A percentile compares a stretch with the other conserved stretches of the same genome.
Evolutionary conservation across 1,139 yeast species (phyloP).

Genomic region (Diutina rugosa): DNA sequence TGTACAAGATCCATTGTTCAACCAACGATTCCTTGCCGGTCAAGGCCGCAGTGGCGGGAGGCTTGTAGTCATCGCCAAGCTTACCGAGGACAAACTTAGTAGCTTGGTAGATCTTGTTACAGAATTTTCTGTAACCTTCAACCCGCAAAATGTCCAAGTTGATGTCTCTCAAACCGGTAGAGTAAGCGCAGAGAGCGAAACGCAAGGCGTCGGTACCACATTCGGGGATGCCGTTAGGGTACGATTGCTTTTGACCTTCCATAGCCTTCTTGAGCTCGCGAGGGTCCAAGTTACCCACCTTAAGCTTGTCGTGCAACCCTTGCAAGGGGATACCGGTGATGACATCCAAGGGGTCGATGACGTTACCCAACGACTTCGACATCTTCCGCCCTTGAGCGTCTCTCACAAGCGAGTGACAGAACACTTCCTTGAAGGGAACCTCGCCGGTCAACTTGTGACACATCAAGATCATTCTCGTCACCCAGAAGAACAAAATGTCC

Average conservation of each 20-base stretch:
- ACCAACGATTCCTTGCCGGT: slow-evolving; percentile 84
- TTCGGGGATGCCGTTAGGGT: slow-evolving; percentile 97
- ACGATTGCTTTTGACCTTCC: slow-evolving; percentile 77
- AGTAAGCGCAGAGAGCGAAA: slow-evolving; percentile 95
- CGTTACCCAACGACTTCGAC: slow-evolving; percentile 97
- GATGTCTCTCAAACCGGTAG: slow-evolving; percentile 97
- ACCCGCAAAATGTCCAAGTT: slow-evolving; percentile 93
- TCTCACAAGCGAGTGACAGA: slow-evolving; percentile 96
- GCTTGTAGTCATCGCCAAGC: slow-evolving; percentile 77
- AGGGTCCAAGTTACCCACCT: slow-evolving; percentile 78
- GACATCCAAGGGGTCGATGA: slow-evolving; percentile 90
- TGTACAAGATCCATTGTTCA: slow-evolving; percentile 93
- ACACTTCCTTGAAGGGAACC: slow-evolving; percentile 90
- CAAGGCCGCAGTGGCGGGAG: slow-evolving; percentile 48
- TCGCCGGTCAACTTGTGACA: slow-evolving; percentile 85
- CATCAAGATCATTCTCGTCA: slow-evolving; percentile 87
- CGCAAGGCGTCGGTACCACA: slow-evolving; percentile 99
- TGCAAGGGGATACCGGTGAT: slow-evolving; percentile 77
- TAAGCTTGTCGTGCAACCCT: slow-evolving; percentile 66
- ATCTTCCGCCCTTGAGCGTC: slow-evolving; percentile 98
- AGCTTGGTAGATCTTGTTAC: slow-evolving; percentile 98
- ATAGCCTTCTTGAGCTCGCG: slow-evolving; percentile 79
- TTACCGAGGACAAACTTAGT: slow-evolving; percentile 93
- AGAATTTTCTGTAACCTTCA: slow-evolving; percentile 98
- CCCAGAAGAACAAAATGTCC: slow-evolving; percentile 99